Base-by-base conservation (phyloP, 306 rosid genomes). In the Leucaena leucocephala region DNA sequence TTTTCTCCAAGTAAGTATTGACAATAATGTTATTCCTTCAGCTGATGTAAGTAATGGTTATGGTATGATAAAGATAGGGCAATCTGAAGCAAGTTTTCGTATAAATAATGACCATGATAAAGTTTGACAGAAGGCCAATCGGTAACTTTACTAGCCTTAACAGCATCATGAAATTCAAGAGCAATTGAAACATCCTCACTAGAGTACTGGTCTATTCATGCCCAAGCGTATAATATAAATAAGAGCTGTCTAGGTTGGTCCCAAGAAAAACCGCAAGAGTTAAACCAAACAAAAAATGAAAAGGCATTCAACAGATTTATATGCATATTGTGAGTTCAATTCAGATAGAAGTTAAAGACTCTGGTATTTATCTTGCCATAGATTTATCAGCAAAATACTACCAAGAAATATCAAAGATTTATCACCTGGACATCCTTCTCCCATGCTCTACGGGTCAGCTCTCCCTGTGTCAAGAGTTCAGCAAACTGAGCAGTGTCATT, bases 401-500 rank as follows among this genome's bases (percentile, higher is more conserved):
- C 71, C 1, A 58, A 68, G 27, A 82, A 77, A 17, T 46, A 72
- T 74, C 7, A 42, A 35, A 22, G 43, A 74, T 75, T 73, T 71
- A 75, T 82, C 81, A 93, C 98, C 97, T 95, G 99, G 1, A 96
- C 99, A 86, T 96, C 99, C 89, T 89, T 96, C 80, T 93, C 97
- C 99, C 99, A 93, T 67, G 99, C 99, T 83, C 97, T 85, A 55
- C 97, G 93, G 75, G 99, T 96, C 86, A 96, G 87, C 79, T 96
- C 99, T 44, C 99, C 99, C 86, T 96, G 99, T 68, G 99, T 96
- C 85, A 96, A 85, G 83, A 96, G 99, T 85, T 96, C 99, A 19
- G 99, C 99, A 78, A 96, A 96, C 78, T 96, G 99, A 68, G 99
- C 99, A 13, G 96, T 89, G 89, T 96, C 99, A 59, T 96, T 96